Evolutionary conservation across 805 yeast species (phyloP), one percentile per base, ranked within the genome.

Genomic region (Suhomyces prunicola): DNA sequence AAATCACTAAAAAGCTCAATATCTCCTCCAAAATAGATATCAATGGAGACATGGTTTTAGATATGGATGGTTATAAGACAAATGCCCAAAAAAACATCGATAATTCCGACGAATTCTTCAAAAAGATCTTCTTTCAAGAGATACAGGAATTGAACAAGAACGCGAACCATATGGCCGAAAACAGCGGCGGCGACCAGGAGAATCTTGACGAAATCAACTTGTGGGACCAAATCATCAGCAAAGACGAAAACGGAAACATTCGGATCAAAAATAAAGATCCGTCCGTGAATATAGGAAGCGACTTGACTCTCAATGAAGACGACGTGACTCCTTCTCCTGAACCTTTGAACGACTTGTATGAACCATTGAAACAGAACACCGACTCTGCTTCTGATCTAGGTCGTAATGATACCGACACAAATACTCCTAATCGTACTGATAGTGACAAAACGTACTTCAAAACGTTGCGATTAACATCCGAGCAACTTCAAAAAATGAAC

Each of bases 31-130:
- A 85, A 59, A 81, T 92, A 36, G 96, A 89, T 57, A 86, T 87
- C 56, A 88, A 90, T 62, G 99, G 99, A 10, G 97, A 91, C 64
- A 78, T 94, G 60, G 81, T 91, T 42, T 73, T 94, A 45, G 99
- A 94, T 71, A 90, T 93, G 86, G 96, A 91, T 61, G 99, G 99
- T 15, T 94, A 94, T 71, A 93, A 92, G 70, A 87, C 96, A 33
- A 90, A 86, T 61, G 64, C 76, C 12, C 87, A 85, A 49, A 84
- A 85, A 59, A 90, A 87, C 66, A 82, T 88, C 41, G 85, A 85
- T 48, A 85, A 83, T 59, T 83, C 96, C 0, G 97, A 91, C 65
- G 85, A 85, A 48, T 73, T 88, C 36, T 82, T 94, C 54, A 84
- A 84, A 60, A 85, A 86, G 59, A 75, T 92, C 42, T 75, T 93